Evolutionary conservation across 164 flowering plant species (phyloP), one percentile per base, ranked within the genome.

Genomic region (Macadamia tetraphylla): DNA sequence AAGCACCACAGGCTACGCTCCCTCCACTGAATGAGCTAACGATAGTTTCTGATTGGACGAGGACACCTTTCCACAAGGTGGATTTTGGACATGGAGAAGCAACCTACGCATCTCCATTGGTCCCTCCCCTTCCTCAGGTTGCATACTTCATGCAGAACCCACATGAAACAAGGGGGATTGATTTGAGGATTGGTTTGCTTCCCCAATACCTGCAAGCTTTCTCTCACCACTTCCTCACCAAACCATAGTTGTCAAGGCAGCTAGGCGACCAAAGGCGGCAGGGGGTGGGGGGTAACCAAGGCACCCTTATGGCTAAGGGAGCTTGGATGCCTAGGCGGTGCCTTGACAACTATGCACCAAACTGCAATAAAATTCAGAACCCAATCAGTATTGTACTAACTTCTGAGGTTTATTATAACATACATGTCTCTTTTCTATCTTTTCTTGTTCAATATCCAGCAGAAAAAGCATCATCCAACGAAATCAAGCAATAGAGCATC

Each of bases 91-190:
- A 63, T 29, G 81, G 78, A 56, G 70, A 67, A 64, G 79, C 86
- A 29, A 69, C 74, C 40, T 79, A 63, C 72, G 84, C 71, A 14
- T 68, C 78, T 31, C 84, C 84, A 0, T 53, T 84, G 67, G 68
- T 67, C 23, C 66, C 84, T 72, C 86, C 86, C 29, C 46, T 84
- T 42, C 81, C 82, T 4, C 83, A 81, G 32, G 84, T 75, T 58
- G 83, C 86, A n/a, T 84, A 78, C 59, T 74, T 84, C 64, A 75
- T 82, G 84, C 83, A 81, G 73, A 81, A 46, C 67, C 83, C 84
- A 14, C 67, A 6, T 10, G 84, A 81, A 58, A 29, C 14, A 3
- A 65, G 65, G 62, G 81, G 74, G 48, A 64, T 84, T 70, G 83
- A 82, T 70, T 68, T 82, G 46, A 78, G 83, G 67, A 75, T 84